phyloP scores from a whole-genome alignment of 1,284 basidiomycete genomes.

The Ustanciosporium gigantosporum region DNA sequence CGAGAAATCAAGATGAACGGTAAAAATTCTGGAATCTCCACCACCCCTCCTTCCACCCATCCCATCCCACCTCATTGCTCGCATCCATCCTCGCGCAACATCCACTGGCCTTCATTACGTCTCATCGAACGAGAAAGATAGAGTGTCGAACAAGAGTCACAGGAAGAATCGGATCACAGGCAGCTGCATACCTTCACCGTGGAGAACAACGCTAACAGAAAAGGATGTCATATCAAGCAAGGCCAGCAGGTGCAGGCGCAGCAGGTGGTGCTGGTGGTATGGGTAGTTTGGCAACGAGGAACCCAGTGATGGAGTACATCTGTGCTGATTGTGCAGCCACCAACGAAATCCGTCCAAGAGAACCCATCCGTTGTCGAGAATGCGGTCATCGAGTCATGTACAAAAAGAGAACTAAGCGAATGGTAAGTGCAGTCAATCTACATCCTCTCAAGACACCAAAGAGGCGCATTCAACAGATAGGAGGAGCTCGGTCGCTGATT shows the following conservation, averaged over 20 bases:
- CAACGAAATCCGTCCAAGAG: slow-evolving; percentile 88
- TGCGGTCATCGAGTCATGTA: slow-evolving; percentile 99
- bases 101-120: too few species aligned
- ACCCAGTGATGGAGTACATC: slow-evolving; percentile 69
- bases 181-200: not conserved
- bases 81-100: too few species aligned
- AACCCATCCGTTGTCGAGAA: slow-evolving; percentile 93
- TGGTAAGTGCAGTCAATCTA: slow-evolving; percentile 69
- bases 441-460: not conserved
- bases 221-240: slow-evolving; percentile 35
- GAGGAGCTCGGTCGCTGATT: not conserved
- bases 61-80: too few species aligned
- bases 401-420: slow-evolving; percentile 93
- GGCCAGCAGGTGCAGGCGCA: slow-evolving; percentile 20
- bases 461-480: too few species aligned
- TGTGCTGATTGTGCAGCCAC: slow-evolving; percentile 94
- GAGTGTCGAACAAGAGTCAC: too few species aligned
- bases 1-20: too few species aligned
- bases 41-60: too few species aligned
- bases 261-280: slow-evolving; percentile 15
- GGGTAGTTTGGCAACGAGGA: slow-evolving; percentile 29
- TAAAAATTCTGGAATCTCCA: too few species aligned
- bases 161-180: too few species aligned
- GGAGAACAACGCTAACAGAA: too few species aligned
- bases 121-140: too few species aligned